Base-by-base conservation (phyloP, 169 alveolate species). In the Eimeria praecox region DNA sequence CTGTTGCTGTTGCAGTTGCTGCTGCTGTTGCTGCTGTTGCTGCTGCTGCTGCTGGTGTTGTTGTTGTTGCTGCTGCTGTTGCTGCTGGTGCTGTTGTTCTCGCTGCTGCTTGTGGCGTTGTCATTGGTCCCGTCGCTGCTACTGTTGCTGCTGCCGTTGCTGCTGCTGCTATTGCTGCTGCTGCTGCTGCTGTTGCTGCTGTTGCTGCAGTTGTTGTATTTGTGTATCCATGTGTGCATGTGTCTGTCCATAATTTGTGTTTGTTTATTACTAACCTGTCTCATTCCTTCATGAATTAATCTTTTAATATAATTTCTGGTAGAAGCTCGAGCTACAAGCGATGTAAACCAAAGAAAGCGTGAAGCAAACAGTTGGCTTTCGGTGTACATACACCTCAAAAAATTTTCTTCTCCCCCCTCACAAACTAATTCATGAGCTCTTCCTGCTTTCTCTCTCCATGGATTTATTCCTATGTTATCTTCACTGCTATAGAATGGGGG, bases 281-380 rank as follows among this genome's bases (percentile, higher is more conserved):
- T 71, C 71, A 95, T 18, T 33, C 90, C 97, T 16, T 66, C 33
- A 59, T 96, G 82, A 16, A 96, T 38, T 9, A 46, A 0, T 54
- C 64, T 75, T n/a, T 64, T 89, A 27, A 95, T 16, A 16, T 44
- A 27, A 44, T 78, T 94, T 49, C 95, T 24, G 35, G 96, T 96
- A 38, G 95, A 38, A 18, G 94, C 90, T 38, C 95, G 64, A 18
- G 97, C 96, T 22, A 96, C 97, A 40, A 94, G 96, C 4, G 97
- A 80, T n/a, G 97, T 96, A 77, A 90, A 96, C 97, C 97, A 96
- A 54, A 96, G 54, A 40, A 96, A 90, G 30, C 86, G 94, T 30
- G 91, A 66, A 24, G 85, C 90, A 24, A 93, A 78, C 24, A 46
- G 33, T 9, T 90, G 52, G 77, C 97, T 96, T 75, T 96, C 96